These are phyloP conservation scores for Aspergillus japonicus DNA, from an alignment of 2,329 filamentous ascomycete species.

Conservation along the genomic window DNA sequence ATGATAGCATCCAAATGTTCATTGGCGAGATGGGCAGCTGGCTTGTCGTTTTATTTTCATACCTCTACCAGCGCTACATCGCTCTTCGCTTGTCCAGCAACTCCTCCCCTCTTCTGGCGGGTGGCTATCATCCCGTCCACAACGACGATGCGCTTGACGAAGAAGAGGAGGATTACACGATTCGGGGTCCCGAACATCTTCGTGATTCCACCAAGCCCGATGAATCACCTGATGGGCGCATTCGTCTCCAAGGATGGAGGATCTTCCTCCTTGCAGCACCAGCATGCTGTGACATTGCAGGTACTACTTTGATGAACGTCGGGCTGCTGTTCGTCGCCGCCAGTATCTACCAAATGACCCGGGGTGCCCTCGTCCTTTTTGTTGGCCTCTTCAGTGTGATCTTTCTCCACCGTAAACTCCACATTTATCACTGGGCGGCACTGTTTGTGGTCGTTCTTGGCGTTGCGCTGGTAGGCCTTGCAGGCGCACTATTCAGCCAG, in stretches of 20 bases:
- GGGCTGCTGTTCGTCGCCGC: conserved; percentile 91
- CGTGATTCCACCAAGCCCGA: conserved; percentile 54
- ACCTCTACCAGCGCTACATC: conserved; percentile 62
- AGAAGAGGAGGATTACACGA: conserved; percentile 45
- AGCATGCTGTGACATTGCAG: conserved; percentile 88
- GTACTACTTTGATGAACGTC: conserved; percentile 96
- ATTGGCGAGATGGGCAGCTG: conserved; percentile 94
- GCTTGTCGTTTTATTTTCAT: conserved; percentile 75
- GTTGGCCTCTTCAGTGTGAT: conserved; percentile 93
- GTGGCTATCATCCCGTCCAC: conserved; percentile 67
- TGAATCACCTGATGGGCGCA: conserved; percentile 55
- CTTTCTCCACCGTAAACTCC: conserved; percentile 77
- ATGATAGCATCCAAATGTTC: conserved; percentile 78
- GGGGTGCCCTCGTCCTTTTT: conserved; percentile 90
- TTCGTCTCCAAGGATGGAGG: conserved; percentile 66
- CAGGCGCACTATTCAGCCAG: conserved; percentile 71
- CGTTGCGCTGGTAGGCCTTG: conserved; percentile 84
- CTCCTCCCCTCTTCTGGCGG: conserved; percentile 43
- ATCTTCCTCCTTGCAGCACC: conserved; percentile 77
- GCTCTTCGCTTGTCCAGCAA: conserved; percentile 40
- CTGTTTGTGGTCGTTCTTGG: conserved; percentile 83
- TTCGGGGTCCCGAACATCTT: conserved; percentile 45
- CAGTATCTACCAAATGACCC: conserved; percentile 98
- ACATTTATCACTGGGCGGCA: conserved; percentile 88
- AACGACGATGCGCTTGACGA: conserved; percentile 49